These are phyloP conservation scores for Hyaloscypha bicolor DNA, from an alignment of 495 filamentous ascomycete species.

Conservation along the genomic window DNA sequence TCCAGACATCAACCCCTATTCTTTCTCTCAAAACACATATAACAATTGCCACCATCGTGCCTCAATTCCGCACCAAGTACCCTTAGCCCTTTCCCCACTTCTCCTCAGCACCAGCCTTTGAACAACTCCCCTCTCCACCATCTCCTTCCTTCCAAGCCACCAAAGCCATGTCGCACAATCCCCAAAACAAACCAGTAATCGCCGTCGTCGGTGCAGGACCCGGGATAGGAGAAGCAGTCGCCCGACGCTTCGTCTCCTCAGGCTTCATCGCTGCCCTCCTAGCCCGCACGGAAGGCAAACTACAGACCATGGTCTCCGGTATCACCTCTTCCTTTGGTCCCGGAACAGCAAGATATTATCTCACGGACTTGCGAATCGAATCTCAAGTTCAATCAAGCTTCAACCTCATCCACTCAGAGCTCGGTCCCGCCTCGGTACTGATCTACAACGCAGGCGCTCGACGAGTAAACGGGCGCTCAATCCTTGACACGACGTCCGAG, in stretches of 20 bases:
- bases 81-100: neutral
- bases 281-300: constrained; percentile 36
- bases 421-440: constrained; percentile 34
- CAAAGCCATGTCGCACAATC: constrained; percentile 31
- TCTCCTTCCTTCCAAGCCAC: neutral
- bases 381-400: constrained; percentile 31
- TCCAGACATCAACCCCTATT: neutral
- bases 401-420: constrained; percentile 27
- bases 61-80: neutral
- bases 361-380: constrained; percentile 35
- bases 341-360: constrained; percentile 32
- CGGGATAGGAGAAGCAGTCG: constrained; percentile 39
- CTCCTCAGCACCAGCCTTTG: neutral
- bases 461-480: constrained; percentile 30
- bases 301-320: constrained; percentile 28
- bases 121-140: neutral
- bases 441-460: constrained; percentile 39
- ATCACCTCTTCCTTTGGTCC: constrained; percentile 24
- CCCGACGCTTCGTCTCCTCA: constrained; percentile 35
- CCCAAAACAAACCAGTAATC: constrained; percentile 31
- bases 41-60: neutral
- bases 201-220: constrained; percentile 39
- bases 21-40: neutral
- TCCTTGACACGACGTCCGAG: constrained; percentile 36
- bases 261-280: constrained; percentile 36